These are phyloP conservation scores for Sugiyamaella castrensis DNA, from an alignment of 1,139 yeast genomes.

Conservation along the genomic window DNA sequence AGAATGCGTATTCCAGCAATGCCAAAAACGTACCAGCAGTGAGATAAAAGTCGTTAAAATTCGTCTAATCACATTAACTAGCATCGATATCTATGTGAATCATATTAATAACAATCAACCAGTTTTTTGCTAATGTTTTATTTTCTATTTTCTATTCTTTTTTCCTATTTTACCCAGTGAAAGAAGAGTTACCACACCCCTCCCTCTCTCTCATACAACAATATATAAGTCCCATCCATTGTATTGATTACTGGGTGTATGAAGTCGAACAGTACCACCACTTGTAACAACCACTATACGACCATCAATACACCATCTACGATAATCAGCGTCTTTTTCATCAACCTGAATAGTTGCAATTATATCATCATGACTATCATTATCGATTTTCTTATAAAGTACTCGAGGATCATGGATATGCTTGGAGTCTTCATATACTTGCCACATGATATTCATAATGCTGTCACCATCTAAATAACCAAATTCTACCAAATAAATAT, in stretches of 20 bases:
- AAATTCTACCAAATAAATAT: conserved; percentile 56
- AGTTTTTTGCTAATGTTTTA: too few species aligned
- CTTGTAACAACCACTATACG: conserved; percentile 27
- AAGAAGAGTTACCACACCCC: too few species aligned
- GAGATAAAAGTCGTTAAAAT: not conserved
- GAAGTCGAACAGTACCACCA: conserved; percentile 26
- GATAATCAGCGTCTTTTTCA: conserved; percentile 25
- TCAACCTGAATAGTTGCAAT: conserved; percentile 22
- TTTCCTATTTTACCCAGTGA: too few species aligned
- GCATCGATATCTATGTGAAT: not conserved
- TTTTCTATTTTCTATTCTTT: too few species aligned
- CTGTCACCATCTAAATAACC: conserved; percentile 40
- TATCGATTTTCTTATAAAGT: conserved; percentile 27
- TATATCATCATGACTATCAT: conserved; percentile 3
- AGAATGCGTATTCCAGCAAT: too few species aligned
- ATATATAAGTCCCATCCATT: conserved; percentile 35
- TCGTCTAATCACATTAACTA: not conserved
- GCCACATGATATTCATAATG: conserved; percentile 55
- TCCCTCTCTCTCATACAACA: conserved; percentile 17
- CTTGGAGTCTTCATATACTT: conserved; percentile 56
- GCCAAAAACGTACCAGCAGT: too few species aligned
- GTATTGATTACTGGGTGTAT: conserved; percentile 24
- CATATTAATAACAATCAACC: not conserved
- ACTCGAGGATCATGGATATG: conserved; percentile 47
- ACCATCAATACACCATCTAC: conserved; percentile 41